phyloP scores from a whole-genome alignment of 495 filamentous ascomycete genomes.

The Penicillium atrosanguineum region DNA sequence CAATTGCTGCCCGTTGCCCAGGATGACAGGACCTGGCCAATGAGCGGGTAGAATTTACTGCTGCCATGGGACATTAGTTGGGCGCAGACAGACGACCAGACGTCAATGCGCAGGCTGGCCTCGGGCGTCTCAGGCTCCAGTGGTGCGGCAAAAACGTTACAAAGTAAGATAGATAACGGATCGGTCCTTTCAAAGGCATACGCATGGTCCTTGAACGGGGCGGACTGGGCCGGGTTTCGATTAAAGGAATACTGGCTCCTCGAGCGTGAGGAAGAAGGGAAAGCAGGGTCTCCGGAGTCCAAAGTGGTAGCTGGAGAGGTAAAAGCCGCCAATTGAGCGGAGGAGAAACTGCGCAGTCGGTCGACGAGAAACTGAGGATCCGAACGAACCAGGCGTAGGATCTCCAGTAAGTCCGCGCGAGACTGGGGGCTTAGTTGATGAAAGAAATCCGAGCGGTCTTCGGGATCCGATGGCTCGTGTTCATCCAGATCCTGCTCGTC shows the following conservation, averaged over 20 bases:
- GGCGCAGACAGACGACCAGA: constrained; percentile 87
- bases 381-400: constrained; percentile 77
- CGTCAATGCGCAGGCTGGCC: constrained; percentile 73
- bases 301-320: constrained; percentile 71
- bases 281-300: constrained; percentile 77
- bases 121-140: constrained; percentile 74
- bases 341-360: constrained; percentile 68
- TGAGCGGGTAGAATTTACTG: constrained; percentile 40
- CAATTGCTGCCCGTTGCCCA: constrained; percentile 86
- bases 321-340: constrained; percentile 69
- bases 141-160: constrained; percentile 74
- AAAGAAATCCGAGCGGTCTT: constrained; percentile 64
- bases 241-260: constrained; percentile 53
- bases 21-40: constrained; percentile 62
- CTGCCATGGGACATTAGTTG: constrained; percentile 55
- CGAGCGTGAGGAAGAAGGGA: constrained; percentile 66
- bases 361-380: constrained; percentile 85
- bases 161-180: constrained; percentile 78
- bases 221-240: constrained; percentile 58
- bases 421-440: constrained; percentile 74
- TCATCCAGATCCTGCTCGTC: constrained; percentile 45
- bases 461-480: constrained; percentile 28
- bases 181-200: constrained; percentile 82
- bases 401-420: constrained; percentile 70
- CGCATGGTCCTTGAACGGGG: constrained; percentile 43